Evolutionary conservation across 129 eudicot species (phyloP).

Genomic region (Tagetes erecta): DNA sequence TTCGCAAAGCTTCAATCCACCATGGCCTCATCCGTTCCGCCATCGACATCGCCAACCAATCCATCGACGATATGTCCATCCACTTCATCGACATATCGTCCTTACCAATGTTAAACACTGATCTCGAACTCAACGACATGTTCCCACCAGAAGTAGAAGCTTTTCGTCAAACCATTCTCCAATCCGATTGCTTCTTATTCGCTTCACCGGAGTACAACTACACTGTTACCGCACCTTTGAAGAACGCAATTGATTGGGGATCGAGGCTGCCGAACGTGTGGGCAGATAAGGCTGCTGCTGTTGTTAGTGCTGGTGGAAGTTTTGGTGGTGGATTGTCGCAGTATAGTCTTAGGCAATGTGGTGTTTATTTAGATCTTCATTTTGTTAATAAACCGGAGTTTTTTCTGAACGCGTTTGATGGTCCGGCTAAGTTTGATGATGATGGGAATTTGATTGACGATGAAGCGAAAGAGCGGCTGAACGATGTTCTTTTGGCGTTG

Average conservation of each 20-base stretch:
- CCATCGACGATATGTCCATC: constrained; percentile 6
- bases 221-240: neutral
- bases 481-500: neutral
- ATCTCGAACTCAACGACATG: neutral
- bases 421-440: constrained; percentile 1
- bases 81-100: constrained; percentile 8
- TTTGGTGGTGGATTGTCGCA: constrained; percentile 12
- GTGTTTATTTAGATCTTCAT: neutral
- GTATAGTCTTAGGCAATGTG: constrained; percentile 5
- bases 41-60: neutral
- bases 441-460: constrained; percentile 1
- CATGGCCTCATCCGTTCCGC: constrained; percentile 17
- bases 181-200: constrained; percentile 11
- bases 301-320: constrained; percentile 1
- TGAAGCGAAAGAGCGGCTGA: constrained; percentile 7
- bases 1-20: constrained; percentile 7
- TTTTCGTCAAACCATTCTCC: neutral
- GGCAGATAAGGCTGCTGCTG: constrained; percentile 16
- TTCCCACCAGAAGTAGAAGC: constrained; percentile 13
- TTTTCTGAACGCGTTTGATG: neutral
- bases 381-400: constrained; percentile 12
- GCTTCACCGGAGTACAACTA: constrained; percentile 8
- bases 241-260: constrained; percentile 14
- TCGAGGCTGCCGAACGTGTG: constrained; percentile 9
- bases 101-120: constrained; percentile 5